Evolutionary conservation across 148 eudicot species (phyloP).

Genomic region (Fagopyrum tataricum): DNA sequence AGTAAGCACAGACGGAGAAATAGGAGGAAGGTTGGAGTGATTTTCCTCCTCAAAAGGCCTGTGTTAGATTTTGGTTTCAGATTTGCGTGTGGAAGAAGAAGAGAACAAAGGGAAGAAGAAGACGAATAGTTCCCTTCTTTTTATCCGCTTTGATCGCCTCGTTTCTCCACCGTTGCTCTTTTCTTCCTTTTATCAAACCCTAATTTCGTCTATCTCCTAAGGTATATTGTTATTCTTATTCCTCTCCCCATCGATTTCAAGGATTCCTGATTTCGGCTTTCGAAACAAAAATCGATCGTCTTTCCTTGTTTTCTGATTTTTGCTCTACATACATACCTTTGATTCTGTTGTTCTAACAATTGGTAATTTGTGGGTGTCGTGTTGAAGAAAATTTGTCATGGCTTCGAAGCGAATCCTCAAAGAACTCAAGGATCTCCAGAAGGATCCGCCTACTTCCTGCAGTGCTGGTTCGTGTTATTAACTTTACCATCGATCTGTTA

Average conservation of each 20-base stretch:
- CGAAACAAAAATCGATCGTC: background rate
- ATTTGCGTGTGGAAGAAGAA: conserved; percentile 7
- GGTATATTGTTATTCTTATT: background rate
- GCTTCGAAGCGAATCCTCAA: conserved; percentile 16
- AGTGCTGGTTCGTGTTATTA: conserved; percentile 12
- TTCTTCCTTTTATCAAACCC: background rate
- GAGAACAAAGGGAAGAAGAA: background rate
- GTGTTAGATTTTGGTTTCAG: background rate
- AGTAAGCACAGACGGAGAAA: background rate
- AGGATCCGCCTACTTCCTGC: conserved; percentile 19
- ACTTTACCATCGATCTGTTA: background rate
- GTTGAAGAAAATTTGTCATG: conserved; percentile 6
- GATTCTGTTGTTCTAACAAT: background rate
- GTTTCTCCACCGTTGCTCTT: background rate
- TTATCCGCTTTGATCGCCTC: background rate
- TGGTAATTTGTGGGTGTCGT: background rate
- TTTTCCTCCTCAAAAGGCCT: conserved; percentile 2
- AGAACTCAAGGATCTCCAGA: conserved; percentile 20
- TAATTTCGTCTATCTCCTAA: background rate
- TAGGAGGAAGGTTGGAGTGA: conserved; percentile 9
- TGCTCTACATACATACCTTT: background rate
- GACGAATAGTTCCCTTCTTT: background rate
- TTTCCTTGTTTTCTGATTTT: background rate
- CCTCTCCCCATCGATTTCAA: background rate
- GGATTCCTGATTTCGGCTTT: background rate